These are phyloP conservation scores for Carex littledalei DNA, from an alignment of 176 grass and related monocot species.

Conservation along the genomic window DNA sequence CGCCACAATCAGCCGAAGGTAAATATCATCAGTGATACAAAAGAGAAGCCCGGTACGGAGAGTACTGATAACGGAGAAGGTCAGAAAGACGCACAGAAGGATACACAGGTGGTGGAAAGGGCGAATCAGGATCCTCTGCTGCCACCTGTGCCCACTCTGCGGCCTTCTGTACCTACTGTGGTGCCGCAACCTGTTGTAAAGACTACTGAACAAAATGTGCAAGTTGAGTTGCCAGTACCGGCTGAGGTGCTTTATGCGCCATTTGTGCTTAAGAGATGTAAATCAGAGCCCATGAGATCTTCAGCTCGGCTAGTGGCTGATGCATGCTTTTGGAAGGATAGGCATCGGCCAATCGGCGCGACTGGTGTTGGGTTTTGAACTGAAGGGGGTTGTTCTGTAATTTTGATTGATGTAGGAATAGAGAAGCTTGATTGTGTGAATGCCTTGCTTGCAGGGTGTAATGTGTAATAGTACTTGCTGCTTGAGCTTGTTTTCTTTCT, in stretches of 20 bases:
- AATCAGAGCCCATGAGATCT: constrained; percentile 81
- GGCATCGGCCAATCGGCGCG: constrained; percentile 69
- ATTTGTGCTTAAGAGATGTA: constrained; percentile 82
- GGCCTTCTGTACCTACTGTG: neutral
- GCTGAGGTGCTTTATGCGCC: constrained; percentile 44
- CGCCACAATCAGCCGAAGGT: constrained; percentile 28
- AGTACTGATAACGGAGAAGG: neutral
- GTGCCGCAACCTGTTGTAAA: constrained; percentile 6
- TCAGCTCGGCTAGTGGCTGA: constrained; percentile 59
- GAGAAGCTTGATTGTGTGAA: constrained; percentile 38
- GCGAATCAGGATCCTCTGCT: neutral
- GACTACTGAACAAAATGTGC: constrained; percentile 44
- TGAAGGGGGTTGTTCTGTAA: neutral
- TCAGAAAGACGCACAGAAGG: constrained; percentile 23
- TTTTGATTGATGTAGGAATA: constrained; percentile 6
- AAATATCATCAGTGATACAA: constrained; percentile 10
- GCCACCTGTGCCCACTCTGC: neutral
- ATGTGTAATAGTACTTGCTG: constrained; percentile 40
- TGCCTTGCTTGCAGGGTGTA: constrained; percentile 20
- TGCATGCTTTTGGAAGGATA: constrained; percentile 94
- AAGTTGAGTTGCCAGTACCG: constrained; percentile 25
- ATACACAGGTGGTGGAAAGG: neutral
- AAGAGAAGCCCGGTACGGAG: constrained; percentile 3
- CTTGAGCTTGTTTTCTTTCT: constrained; percentile 23
- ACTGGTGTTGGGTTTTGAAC: constrained; percentile 72